A percentile compares a stretch with the other conserved stretches of the same genome.
Conservation (phyloP, 352 stramenopile species). For the Phytophthora hybrid region DNA sequence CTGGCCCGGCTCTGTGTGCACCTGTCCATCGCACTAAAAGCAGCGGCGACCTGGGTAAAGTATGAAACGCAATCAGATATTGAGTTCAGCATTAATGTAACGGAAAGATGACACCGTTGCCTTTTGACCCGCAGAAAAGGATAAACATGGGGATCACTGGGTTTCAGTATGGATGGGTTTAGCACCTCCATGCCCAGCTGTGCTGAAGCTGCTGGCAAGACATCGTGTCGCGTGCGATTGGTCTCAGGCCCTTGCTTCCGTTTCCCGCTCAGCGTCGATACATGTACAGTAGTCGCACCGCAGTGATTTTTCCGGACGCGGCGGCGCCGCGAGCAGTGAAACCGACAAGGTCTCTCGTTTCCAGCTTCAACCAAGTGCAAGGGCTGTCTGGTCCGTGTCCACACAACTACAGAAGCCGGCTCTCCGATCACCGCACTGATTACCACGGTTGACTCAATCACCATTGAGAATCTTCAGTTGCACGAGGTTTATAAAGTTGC, state of each 20-base stretch:
- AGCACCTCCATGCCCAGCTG: slow-evolving; percentile 15
- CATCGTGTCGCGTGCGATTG: slow-evolving; percentile 2
- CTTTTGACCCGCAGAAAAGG: background rate
- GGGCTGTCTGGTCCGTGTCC: slow-evolving; percentile 1
- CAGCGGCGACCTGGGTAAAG: slow-evolving; percentile 11
- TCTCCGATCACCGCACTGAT: slow-evolving; percentile 3
- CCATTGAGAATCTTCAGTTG: too few species aligned
- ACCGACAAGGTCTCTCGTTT: background rate
- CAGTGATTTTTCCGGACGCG: slow-evolving; percentile 5
- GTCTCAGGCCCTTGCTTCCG: background rate
- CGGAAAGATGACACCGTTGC: slow-evolving; percentile 7
- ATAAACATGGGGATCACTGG: slow-evolving; percentile 23
- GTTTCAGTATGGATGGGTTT: background rate
- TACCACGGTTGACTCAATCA: background rate
- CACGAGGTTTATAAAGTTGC: too few species aligned
- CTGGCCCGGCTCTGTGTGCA: background rate
- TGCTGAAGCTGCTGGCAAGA: slow-evolving; percentile 19
- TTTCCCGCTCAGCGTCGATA: background rate
- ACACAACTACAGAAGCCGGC: slow-evolving; percentile 15
- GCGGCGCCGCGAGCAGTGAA: slow-evolving; percentile 28
- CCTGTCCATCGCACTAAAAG: slow-evolving; percentile 22
- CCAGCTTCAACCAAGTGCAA: slow-evolving; percentile 27
- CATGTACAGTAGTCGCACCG: slow-evolving; percentile 19
- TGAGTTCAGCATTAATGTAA: background rate
- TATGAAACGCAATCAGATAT: slow-evolving; percentile 31